Evolutionary conservation across 139 green algal species (phyloP).

Genomic region (Auxenochlorella pyrenoidosa): DNA sequence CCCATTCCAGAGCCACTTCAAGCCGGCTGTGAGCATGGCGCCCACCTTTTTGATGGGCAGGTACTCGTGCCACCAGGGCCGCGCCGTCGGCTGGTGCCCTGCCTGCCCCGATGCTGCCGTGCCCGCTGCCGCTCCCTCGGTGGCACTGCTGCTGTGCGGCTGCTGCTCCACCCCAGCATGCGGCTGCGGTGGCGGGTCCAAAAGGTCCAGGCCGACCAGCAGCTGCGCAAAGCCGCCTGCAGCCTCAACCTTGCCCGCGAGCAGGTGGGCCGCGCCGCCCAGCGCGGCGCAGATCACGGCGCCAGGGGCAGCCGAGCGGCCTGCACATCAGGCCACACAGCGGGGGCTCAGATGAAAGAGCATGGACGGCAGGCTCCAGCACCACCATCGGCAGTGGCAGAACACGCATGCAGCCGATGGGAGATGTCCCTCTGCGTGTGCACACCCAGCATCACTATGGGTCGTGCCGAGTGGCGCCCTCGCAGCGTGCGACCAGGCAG

Average conservation of each 20-base stretch:
- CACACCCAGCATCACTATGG: too few relatives aligned
- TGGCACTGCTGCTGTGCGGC: neutral
- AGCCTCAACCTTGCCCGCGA: neutral
- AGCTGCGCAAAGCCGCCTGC: constrained; percentile 7
- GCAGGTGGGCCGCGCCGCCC: constrained; percentile 16
- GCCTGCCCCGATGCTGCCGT: neutral
- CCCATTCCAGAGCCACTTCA: neutral
- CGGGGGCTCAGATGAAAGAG: neutral
- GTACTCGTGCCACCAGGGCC: constrained; percentile 11
- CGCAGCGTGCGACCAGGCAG: too few relatives aligned
- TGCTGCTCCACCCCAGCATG: neutral
- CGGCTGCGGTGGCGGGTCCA: constrained; percentile 1
- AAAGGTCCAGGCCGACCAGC: constrained; percentile 25
- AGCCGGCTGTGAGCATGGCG: neutral
- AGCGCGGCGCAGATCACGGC: constrained; percentile 35
- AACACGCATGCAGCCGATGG: too few relatives aligned
- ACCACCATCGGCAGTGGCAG: too few relatives aligned
- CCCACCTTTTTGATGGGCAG: constrained; percentile 9
- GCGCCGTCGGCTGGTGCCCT: neutral
- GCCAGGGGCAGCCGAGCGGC: neutral
- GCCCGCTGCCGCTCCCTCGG: neutral
- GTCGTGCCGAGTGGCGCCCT: too few relatives aligned
- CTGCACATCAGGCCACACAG: neutral
- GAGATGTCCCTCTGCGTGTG: too few relatives aligned
- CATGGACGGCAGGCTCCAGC: neutral